Evolutionary conservation across 169 alveolate species (phyloP), one percentile per base, ranked within the genome.

Genomic region (Blepharisma undulans): DNA sequence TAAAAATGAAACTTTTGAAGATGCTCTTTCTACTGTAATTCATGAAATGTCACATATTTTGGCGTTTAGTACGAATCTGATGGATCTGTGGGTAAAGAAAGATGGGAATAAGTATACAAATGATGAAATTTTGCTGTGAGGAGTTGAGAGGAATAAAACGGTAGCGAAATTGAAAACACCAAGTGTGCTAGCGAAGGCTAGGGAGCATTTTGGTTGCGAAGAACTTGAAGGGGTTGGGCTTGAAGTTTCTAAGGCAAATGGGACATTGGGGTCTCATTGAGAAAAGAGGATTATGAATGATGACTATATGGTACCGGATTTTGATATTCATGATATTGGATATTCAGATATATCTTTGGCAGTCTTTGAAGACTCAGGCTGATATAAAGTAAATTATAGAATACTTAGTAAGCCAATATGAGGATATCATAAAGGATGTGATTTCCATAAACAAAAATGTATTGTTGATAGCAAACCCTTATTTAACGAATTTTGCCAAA

Each of bases 201-300:
- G 87, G 77, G 72, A 78, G n/a, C 78, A 90, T 84, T 95, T 79
- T 82, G 87, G 72, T 48, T 95, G 97, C 60, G 79, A 91, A 1
- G 30, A 78, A 74, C 21, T 93, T 8, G 30, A 22, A n/a, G 97
- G 95, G 60, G 81, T 93, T 5, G 91, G 81, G 33, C 76, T 93
- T 74, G 97, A 95, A 89, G 74, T 90, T 72, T 72, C 79, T 60
- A 94, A 94, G 19, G 93, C 94, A 1, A 33, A 76, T 18, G 94
- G 95, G 21, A 89, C 95, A 74, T 95, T 92, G 22, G 93, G 92
- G 19, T 84, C 94, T 59, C 96, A 95, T 84, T 93, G 95, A 93
- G 95, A 93, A 92, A 91, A 92, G 85, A 29, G 92, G 33, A 25
- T 87, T 72, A 36, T 95, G 25, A 78, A 92, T 72, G 92, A 91